Percentiles rank a stretch among this genome's conserved stretches.
Evolutionary conservation across 805 yeast genomes (phyloP).

Genomic region (Schizosaccharomyces pombe): DNA sequence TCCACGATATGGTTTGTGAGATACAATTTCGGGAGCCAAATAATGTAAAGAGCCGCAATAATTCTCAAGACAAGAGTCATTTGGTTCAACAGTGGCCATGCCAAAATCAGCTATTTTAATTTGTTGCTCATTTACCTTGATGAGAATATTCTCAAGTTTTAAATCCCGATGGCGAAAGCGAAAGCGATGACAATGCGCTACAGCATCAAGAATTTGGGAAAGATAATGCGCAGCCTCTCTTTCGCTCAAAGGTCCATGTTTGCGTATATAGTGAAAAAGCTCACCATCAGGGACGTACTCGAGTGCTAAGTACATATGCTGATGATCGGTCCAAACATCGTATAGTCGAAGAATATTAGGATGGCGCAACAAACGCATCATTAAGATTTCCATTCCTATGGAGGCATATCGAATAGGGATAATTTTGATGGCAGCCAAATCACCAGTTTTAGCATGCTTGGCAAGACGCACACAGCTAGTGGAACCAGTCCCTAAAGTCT

Average conservation of each 20-base stretch:
- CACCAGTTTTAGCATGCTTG: conserved; percentile 58
- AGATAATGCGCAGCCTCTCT: conserved; percentile 76
- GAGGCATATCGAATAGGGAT: conserved; percentile 47
- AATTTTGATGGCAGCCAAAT: conserved; percentile 87
- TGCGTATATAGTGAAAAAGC: conserved; percentile 72
- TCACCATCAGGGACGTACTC: conserved; percentile 98
- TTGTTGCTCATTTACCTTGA: conserved; percentile 54
- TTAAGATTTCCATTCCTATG: conserved; percentile 83
- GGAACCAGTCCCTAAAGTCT: conserved; percentile 88
- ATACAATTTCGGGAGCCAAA: conserved; percentile 93
- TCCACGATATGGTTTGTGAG: conserved; percentile 87
- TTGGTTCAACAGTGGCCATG: conserved; percentile 87
- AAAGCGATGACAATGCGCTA: conserved; percentile 62
- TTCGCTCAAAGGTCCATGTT: conserved; percentile 71
- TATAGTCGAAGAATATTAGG: conserved; percentile 80
- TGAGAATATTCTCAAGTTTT: conserved; percentile 45
- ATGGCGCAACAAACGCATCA: conserved; percentile 85
- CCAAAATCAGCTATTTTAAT: conserved; percentile 97
- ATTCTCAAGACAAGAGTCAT: conserved; percentile 67
- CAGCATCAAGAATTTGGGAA: conserved; percentile 63
- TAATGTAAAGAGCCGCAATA: conserved; percentile 97
- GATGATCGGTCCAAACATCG: conserved; percentile 95
- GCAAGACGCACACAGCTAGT: conserved; percentile 89
- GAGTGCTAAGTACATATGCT: conserved; percentile 68
- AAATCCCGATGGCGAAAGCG: conserved; percentile 76